Evolutionary conservation across 108 stramenopile species (phyloP), one percentile per base, ranked within the genome.

Genomic region (Skeletonema grethae): DNA sequence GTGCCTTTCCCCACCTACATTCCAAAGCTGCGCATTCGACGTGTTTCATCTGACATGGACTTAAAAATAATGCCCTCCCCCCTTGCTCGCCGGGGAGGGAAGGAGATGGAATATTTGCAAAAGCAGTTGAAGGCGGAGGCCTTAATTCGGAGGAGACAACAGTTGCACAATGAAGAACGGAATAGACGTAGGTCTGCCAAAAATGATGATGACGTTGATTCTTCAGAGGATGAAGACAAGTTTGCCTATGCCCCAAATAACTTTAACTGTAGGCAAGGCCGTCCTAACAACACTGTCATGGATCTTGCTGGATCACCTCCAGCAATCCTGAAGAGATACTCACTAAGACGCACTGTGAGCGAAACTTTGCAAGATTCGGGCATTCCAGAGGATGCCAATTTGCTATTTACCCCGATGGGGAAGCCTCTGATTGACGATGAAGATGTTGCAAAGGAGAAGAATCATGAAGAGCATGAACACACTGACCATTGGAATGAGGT

Each of bases 261-360:
- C 36, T 29, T 28, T 15, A 9, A 38, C 5, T 4, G 48, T 4
- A 29, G 30, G 3, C 31, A 18, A 20, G 43, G 45, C 41, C 64
- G 45, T 65, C 6, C 35, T 35, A 30, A 29, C 7, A 45, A 53
- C 16, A 48, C 11, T 12, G 4, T 43, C 13, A 24, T 58, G 20
- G 25, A 58, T 53, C 43, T 69, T 20, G 58, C 57, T 1, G 38
- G 57, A 29, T 57, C 56, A 28, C 68, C 68, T 38, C 68, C 68
- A 56, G 15, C 38, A 13, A 69, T 69, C 15, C 68, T 69, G 5
- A 59, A 69, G 38, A 59, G 11, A 57, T 57, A 22, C 9, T 24
- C 68, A 13, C 45, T 69, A 15, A 69, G 31, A 56, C 68, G 68
- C 53, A 69, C 36, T 41, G 68, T 69, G 3, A 69, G 68, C 28